A percentile compares a stretch with the other conserved stretches of the same genome.
These are phyloP conservation scores for Trichoderma simmonsii DNA, from an alignment of 2,329 filamentous ascomycete genomes.

Conservation along the genomic window DNA sequence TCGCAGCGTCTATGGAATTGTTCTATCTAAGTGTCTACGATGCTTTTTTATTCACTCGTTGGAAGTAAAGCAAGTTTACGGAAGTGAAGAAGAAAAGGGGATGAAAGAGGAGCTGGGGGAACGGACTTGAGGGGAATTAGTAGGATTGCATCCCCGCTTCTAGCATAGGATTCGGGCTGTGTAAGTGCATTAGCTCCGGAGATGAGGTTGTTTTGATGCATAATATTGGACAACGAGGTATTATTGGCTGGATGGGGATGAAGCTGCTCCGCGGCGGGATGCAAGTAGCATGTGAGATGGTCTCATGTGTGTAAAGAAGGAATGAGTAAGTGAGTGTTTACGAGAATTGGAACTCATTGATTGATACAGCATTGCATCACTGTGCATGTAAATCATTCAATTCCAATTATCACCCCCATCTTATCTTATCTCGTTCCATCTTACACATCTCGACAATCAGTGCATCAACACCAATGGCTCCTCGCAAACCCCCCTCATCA, in stretches of 20 bases:
- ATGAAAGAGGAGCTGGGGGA: neutral
- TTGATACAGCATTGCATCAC: neutral
- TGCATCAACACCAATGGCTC: neutral
- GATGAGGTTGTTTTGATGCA: conserved; percentile 11
- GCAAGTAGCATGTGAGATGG: neutral
- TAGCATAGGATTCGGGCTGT: neutral
- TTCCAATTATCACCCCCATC: neutral
- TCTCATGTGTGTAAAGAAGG: neutral
- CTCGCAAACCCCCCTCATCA: neutral
- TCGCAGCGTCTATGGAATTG: conserved; percentile 21
- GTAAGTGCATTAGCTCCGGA: conserved; percentile 7
- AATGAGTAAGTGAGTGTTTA: neutral
- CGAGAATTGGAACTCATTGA: neutral
- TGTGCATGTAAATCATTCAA: neutral
- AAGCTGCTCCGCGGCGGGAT: neutral
- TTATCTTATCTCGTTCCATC: neutral
- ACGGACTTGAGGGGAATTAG: conserved; percentile 5
- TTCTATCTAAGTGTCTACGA: conserved; percentile 11
- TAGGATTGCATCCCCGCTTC: conserved; percentile 2
- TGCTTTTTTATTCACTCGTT: neutral
- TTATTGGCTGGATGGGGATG: conserved; percentile 1
- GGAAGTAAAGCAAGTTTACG: neutral
- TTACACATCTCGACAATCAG: neutral
- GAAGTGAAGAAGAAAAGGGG: neutral
- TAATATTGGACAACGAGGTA: neutral